Conservation (phyloP, 2,329 filamentous ascomycete genomes). For the Scytalidium lignicola region DNA sequence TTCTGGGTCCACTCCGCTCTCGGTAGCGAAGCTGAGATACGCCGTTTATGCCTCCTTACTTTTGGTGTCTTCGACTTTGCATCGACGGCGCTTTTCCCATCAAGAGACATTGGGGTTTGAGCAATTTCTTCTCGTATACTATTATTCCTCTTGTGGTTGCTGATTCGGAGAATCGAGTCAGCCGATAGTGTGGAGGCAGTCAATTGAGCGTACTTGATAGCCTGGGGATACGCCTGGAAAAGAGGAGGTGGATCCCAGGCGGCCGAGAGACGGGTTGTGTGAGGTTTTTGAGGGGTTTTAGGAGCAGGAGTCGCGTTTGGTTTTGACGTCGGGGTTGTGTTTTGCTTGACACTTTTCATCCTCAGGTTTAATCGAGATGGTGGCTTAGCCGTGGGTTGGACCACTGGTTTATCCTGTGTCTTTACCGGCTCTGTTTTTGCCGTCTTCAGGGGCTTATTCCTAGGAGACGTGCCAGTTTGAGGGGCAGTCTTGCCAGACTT, state of each 20-base stretch:
- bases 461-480: slow-evolving; percentile 12
- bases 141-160: slow-evolving; percentile 45
- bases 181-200: slow-evolving; percentile 62
- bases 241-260: slow-evolving; percentile 68
- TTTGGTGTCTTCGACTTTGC: slow-evolving; percentile 33
- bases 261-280: slow-evolving; percentile 16
- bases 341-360: slow-evolving; percentile 16
- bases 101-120: slow-evolving; percentile 18
- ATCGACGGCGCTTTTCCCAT: slow-evolving; percentile 8
- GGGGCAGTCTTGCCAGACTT: slow-evolving; percentile 12
- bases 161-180: slow-evolving; percentile 62
- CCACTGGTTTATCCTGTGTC: slow-evolving; percentile 9
- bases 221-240: slow-evolving; percentile 83
- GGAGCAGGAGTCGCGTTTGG: slow-evolving; percentile 10
- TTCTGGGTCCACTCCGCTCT: slow-evolving; percentile 64
- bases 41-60: slow-evolving; percentile 31
- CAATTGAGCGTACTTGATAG: slow-evolving; percentile 68
- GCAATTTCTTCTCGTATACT: slow-evolving; percentile 33
- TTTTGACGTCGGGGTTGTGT: slow-evolving; percentile 11
- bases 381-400: slow-evolving; percentile 7
- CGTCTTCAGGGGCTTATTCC: background rate
- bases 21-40: slow-evolving; percentile 28
- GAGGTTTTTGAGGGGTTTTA: slow-evolving; percentile 15
- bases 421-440: slow-evolving; percentile 5
- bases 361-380: slow-evolving; percentile 22